Base-by-base conservation (phyloP, 768 basidiomycete genomes). In the Sarcodon sp. region DNA sequence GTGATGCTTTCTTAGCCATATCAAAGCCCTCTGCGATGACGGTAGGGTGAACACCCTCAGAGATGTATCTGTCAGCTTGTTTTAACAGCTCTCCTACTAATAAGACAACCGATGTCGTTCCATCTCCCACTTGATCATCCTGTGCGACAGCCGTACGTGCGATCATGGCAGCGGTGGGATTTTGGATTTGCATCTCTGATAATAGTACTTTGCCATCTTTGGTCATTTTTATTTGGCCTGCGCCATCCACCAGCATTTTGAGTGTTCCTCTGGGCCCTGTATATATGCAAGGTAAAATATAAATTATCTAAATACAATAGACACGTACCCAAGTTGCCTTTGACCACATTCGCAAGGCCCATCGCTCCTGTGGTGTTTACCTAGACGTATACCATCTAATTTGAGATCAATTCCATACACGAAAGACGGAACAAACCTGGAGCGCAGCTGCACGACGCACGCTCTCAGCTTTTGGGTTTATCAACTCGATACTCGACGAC, bases 151-250 rank as follows among this genome's bases (percentile, higher is more conserved):
- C 96, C 38, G 96, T 97, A 46, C 92, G 80, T 43, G 96, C 96
- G 60, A 99, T 91, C 90, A 99, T 94, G 33, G 96, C 93, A 13
- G 96, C 96, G 3, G 96, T 98, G 32, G 96, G 96, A 64, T 99
- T 98, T 68, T 89, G 87, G 57, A 99, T 99, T 69, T 98, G 96
- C 96, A 99, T 99, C 70, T 99, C 96, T 37, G 92, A 94, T 50
- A 99, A 73, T 48, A 99, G 69, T 37, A 97, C 94, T 69, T 99
- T 99, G 53, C 96, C 96, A 60, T 98, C 96, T 73, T 98, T 99
- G 54, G 96, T 98, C 88, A 99, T 93, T 76, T 98, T 99, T 66
- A 99, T 93, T 69, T 92, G 88, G 8, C 96, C 96, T 11, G 93
- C 75, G 49, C 96, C 96, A 66, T 98, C 96, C 38, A 99, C 96